Base-by-base conservation (phyloP, 2,329 filamentous ascomycete species). In the Dendrostoma leiphaemia region DNA sequence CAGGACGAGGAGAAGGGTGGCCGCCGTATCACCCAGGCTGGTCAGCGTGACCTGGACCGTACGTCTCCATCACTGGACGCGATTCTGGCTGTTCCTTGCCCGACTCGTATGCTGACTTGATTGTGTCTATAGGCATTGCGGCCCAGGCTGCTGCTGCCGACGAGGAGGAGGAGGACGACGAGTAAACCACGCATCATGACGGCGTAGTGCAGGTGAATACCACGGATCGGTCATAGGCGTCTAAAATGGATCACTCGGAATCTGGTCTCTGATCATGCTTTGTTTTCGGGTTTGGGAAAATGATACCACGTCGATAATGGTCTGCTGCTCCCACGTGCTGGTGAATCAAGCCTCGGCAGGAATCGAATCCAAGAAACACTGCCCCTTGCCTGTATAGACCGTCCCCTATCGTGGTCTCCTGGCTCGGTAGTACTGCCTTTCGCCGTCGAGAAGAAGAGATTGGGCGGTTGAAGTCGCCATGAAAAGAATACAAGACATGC, bases 31-130 rank as follows among this genome's bases (percentile, higher is more conserved):
- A 97, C 94, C 70, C 91, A 97, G 84, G 86, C 86, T 71, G 94
- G 94, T 74, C 92, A 97, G 86, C 90, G 94, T 84, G 94, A 99
- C 89, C 85, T 99, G 84, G 94, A 97, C 84, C 93, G 85, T 80
- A 73, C 59, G 76, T 73, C 45, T 15, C 4, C 7, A 29, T 8
- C 9, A 17, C 12, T n/a, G 24, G 6, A 1, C 6, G 6, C 6
- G 3, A 17, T 10, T 1, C 10, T 15, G 6, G 6, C 3, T 4
- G 28, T 15, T 2, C n/a, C n/a, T n/a, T 15, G 13, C 17, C 26
- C 4, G 13, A n/a, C 17, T 15, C 6, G 15, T 1, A 15, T 43
- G 26, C 19, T 51, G 3, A 37, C 23, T 28, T 35, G 52, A 46
- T 8, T 37, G 17, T 10, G 34, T 53, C 54, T 52, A 52, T 50